A percentile compares a stretch with the other conserved stretches of the same genome.
Conservation (phyloP, 768 basidiomycete species). For the Symmetrospora coprosmae region DNA sequence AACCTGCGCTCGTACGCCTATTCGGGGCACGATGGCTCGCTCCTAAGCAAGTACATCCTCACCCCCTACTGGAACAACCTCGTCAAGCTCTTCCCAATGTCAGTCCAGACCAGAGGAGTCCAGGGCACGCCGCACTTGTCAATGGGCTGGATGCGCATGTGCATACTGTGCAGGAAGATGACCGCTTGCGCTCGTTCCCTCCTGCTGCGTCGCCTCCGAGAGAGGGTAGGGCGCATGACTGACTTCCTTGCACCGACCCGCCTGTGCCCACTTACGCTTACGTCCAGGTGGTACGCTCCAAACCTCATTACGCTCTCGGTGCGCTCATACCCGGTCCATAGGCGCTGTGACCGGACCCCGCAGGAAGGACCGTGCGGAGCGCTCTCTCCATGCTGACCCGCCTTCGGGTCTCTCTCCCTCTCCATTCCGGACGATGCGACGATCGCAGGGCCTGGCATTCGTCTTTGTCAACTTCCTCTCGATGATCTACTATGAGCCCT, state of each 20-base stretch:
- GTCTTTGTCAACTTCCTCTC: conserved; percentile 74
- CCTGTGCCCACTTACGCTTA: no score
- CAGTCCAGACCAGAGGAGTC: no score
- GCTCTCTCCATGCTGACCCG: no score
- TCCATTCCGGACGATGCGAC: no score
- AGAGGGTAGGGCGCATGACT: no score
- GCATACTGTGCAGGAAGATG: neutral
- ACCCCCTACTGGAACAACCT: conserved; percentile 24
- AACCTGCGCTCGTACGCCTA: conserved; percentile 18
- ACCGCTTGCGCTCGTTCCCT: no score
- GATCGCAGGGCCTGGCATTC: conserved; percentile 52
- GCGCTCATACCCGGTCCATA: no score
- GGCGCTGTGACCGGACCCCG: no score
- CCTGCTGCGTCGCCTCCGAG: no score
- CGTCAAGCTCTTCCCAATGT: conserved; percentile 20
- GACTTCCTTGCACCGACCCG: no score
- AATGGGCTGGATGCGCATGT: neutral
- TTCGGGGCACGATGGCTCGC: conserved; percentile 9
- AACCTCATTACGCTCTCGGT: conserved; percentile 19
- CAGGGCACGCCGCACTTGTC: neutral
- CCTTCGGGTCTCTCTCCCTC: no score
- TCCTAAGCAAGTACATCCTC: conserved; percentile 18
- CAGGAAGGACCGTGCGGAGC: no score
- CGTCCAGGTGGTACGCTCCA: conserved; percentile 14
- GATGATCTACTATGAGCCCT: conserved; percentile 66